These are phyloP conservation scores for Phyllosticta paracitricarpa DNA, from an alignment of 2,329 filamentous ascomycete species.

Conservation along the genomic window DNA sequence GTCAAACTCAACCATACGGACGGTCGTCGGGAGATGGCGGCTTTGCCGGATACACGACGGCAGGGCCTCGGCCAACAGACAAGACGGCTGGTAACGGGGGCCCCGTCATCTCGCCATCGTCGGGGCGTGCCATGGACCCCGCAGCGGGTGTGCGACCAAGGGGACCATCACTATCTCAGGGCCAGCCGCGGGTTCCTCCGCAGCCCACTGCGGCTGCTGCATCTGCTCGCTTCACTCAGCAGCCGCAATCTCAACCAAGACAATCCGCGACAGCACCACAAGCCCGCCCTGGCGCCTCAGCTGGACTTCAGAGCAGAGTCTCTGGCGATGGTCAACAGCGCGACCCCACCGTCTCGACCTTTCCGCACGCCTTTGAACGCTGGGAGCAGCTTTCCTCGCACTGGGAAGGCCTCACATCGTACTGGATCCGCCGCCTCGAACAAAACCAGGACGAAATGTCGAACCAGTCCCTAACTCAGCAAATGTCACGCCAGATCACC, in stretches of 20 bases:
- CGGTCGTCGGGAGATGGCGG: conserved; percentile 2
- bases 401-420: conserved; percentile 94
- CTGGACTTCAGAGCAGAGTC: conserved; percentile 17
- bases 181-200: conserved; percentile 22
- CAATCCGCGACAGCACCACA: conserved; percentile 22
- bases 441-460: conserved; percentile 80
- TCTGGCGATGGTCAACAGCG: conserved; percentile 19
- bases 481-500: conserved; percentile 87
- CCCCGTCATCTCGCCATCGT: conserved; percentile 2
- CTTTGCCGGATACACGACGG: neutral
- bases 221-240: neutral
- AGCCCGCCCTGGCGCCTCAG: conserved; percentile 21
- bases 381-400: conserved; percentile 97
- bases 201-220: conserved; percentile 16
- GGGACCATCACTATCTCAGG: conserved; percentile 20
- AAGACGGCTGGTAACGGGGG: conserved; percentile 1
- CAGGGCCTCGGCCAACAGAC: neutral
- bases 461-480: conserved; percentile 71
- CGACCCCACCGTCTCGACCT: conserved; percentile 49
- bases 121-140: neutral
- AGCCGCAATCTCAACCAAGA: conserved; percentile 18
- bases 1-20: conserved; percentile 15
- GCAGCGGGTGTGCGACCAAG: conserved; percentile 2
- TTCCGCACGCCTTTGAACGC: conserved; percentile 93
- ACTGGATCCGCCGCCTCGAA: conserved; percentile 91